Percentiles rank a stretch among this genome's conserved stretches.
phyloP scores from a whole-genome alignment of 1,284 basidiomycete species.

The Rhodotorula glutinis region DNA sequence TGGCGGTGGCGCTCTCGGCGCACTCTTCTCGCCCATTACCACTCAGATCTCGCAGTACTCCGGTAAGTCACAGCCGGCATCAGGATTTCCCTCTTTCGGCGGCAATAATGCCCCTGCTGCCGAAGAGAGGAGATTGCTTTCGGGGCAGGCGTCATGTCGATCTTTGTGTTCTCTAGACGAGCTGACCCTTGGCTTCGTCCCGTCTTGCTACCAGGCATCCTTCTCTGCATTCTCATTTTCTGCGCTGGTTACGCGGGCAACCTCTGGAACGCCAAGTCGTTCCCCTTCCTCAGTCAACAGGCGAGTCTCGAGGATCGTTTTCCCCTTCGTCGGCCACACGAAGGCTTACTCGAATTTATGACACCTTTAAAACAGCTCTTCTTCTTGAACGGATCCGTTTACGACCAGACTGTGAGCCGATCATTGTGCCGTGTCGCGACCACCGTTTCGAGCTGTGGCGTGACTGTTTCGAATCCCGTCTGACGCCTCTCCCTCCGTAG shows the following conservation, averaged over 20 bases:
- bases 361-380: constrained; percentile 56
- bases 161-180: background rate
- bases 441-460: no score
- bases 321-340: no score
- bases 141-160: no score
- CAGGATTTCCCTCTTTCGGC: no score
- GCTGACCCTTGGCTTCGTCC: background rate
- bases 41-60: constrained; percentile 4
- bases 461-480: no score
- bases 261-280: constrained; percentile 44
- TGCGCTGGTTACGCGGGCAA: constrained; percentile 56
- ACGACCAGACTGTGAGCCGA: constrained; percentile 46
- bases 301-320: no score
- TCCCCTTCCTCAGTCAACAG: constrained; percentile 56
- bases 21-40: constrained; percentile 26
- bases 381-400: constrained; percentile 56
- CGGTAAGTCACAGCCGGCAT: background rate
- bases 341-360: no score
- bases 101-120: no score
- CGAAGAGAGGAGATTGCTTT: no score
- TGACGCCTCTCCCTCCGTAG: no score
- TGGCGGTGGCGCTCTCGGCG: constrained; percentile 37
- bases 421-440: no score
- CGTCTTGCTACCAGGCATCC: constrained; percentile 25
- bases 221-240: constrained; percentile 54